phyloP scores from a whole-genome alignment of 306 rosid genomes.

The Prunus dulcis region DNA sequence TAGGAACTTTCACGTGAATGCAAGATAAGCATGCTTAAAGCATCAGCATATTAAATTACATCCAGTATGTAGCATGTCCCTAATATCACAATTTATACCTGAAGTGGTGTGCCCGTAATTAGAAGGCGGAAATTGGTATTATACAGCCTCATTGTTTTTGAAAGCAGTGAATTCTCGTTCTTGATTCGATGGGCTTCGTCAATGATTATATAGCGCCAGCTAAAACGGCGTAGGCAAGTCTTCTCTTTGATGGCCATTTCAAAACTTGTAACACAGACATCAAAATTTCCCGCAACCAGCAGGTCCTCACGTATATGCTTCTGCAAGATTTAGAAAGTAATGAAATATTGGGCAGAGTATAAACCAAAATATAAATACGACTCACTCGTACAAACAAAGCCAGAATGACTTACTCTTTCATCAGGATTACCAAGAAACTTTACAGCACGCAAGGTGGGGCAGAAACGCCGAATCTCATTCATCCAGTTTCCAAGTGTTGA shows the following conservation, averaged over 20 bases:
- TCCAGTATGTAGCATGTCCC: not conserved
- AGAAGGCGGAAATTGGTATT: slow-evolving; percentile 88
- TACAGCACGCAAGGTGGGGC: slow-evolving; percentile 77
- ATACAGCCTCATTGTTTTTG: slow-evolving; percentile 93
- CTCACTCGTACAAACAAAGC: slow-evolving; percentile 3
- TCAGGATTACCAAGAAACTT: slow-evolving; percentile 98
- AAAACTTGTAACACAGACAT: slow-evolving; percentile 93
- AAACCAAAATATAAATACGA: not conserved
- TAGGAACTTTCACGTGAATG: not conserved
- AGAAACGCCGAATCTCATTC: slow-evolving; percentile 96
- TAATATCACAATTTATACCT: slow-evolving; percentile 48
- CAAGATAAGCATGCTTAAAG: not conserved
- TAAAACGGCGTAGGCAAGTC: slow-evolving; percentile 74
- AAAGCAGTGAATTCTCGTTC: slow-evolving; percentile 94
- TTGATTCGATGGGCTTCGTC: slow-evolving; percentile 98
- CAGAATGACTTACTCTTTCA: slow-evolving; percentile 63
- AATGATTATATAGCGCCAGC: slow-evolving; percentile 95
- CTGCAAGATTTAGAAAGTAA: slow-evolving; percentile 40
- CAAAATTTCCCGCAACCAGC: slow-evolving; percentile 94
- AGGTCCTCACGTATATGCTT: slow-evolving; percentile 77
- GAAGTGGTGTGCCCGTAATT: slow-evolving; percentile 96
- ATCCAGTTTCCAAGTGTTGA: slow-evolving; percentile 99
- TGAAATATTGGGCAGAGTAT: not conserved
- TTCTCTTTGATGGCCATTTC: slow-evolving; percentile 99
- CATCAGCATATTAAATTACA: not conserved